Percentiles rank a stretch among this genome's conserved stretches.
Evolutionary conservation across 768 basidiomycete species (phyloP).

Genomic region (Lactarius pseudohatsudake): DNA sequence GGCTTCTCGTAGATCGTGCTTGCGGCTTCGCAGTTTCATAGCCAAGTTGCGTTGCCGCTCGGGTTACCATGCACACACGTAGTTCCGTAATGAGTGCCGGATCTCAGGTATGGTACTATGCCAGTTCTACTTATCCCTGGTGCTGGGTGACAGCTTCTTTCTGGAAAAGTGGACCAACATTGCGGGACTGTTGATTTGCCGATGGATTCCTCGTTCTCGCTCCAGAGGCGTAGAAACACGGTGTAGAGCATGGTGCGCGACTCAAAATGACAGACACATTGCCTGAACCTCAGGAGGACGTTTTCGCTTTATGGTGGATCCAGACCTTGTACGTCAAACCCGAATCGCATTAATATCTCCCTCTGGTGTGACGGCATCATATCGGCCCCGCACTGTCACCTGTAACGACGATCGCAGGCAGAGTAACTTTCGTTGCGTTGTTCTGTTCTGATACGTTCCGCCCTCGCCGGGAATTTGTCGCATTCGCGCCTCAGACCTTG

Average conservation of each 20-base stretch:
- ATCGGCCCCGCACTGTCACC: not conserved
- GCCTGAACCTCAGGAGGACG: not conserved
- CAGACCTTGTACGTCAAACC: not conserved
- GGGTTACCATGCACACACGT: conserved; percentile 8
- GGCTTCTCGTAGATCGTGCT: not conserved
- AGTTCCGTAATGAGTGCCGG: conserved; percentile 1
- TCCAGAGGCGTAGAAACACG: not conserved
- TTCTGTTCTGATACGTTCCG: not conserved
- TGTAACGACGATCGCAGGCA: not conserved
- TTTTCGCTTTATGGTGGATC: not conserved
- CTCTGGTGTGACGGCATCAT: not conserved
- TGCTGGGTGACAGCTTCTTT: not conserved
- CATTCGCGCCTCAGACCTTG: not conserved
- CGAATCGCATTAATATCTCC: not conserved
- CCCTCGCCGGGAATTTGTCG: not conserved
- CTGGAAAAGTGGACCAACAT: not conserved
- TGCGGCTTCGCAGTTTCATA: not conserved
- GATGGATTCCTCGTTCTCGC: not conserved
- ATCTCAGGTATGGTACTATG: not conserved
- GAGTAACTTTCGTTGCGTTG: not conserved
- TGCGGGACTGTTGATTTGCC: not conserved
- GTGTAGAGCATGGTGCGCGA: not conserved
- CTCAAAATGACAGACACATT: not conserved
- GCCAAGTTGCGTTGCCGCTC: not conserved
- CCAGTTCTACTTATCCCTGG: not conserved